phyloP scores from a whole-genome alignment of 2,329 filamentous ascomycete genomes.

The Pezicula rhizophila region DNA sequence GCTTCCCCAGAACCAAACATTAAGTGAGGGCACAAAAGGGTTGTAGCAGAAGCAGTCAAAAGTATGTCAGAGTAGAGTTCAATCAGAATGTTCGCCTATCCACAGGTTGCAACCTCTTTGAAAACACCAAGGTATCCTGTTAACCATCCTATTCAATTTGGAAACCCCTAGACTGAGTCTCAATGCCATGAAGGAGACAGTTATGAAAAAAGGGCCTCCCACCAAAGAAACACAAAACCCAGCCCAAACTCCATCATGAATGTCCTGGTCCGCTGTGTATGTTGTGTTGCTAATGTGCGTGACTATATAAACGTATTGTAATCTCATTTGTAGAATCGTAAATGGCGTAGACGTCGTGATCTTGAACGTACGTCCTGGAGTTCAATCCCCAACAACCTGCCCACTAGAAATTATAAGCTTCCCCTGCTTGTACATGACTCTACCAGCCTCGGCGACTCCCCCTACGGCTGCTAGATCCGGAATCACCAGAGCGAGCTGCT shows the following conservation, averaged over 20 bases:
- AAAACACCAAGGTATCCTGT: not conserved
- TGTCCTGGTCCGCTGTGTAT: not conserved
- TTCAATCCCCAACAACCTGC: not conserved
- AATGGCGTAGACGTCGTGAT: not conserved
- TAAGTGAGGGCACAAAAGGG: no score
- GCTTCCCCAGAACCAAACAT: no score
- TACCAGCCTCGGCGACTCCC: constrained; percentile 24
- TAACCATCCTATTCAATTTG: not conserved
- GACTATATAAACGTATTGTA: not conserved
- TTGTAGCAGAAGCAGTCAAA: no score
- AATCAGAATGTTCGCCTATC: not conserved
- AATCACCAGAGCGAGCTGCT: constrained; percentile 20
- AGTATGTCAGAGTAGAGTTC: no score
- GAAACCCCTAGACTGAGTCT: not conserved
- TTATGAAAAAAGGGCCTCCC: not conserved
- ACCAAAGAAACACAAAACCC: not conserved
- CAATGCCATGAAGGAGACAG: not conserved
- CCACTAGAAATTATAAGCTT: not conserved
- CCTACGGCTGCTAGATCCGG: constrained; percentile 22
- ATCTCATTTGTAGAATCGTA: not conserved
- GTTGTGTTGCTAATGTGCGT: not conserved
- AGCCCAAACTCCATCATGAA: not conserved
- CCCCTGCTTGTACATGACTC: not conserved
- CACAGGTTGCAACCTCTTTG: not conserved
- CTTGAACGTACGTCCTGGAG: not conserved